Percentiles rank a stretch among this genome's conserved stretches.
phyloP scores from a whole-genome alignment of 352 stramenopile species.

The Globisporangium yorkense region DNA sequence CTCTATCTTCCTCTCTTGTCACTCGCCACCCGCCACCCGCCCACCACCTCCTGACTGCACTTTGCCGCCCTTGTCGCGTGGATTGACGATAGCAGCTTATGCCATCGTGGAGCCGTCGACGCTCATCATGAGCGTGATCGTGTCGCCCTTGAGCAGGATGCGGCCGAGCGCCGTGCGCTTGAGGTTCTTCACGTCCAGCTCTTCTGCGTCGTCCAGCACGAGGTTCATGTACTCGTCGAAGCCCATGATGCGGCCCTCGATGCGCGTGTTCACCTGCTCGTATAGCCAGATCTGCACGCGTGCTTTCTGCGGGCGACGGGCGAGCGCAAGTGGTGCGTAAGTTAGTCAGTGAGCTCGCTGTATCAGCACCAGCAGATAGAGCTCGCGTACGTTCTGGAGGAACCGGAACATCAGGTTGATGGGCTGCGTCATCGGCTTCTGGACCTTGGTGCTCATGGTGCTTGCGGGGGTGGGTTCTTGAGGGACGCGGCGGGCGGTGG shows the following conservation, averaged over 20 bases:
- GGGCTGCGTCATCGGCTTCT: constrained; percentile 99
- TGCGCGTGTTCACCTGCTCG: constrained; percentile 97
- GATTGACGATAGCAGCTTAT: not conserved
- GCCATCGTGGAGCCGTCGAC: constrained; percentile 38
- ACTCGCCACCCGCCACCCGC: not conserved
- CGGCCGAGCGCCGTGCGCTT: constrained; percentile 92
- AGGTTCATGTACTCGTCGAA: constrained; percentile 99
- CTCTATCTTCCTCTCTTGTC: too few species aligned
- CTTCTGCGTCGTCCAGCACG: constrained; percentile 97
- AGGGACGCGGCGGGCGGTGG: not conserved
- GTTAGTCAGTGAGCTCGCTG: not conserved
- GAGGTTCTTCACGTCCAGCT: constrained; percentile 94
- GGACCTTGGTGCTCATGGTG: constrained; percentile 91
- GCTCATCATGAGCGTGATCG: constrained; percentile 98
- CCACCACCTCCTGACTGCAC: not conserved
- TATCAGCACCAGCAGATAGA: not conserved
- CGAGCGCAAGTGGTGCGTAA: not conserved
- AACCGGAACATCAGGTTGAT: constrained; percentile 99
- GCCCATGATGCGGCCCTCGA: constrained; percentile 99
- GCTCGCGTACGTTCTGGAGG: constrained; percentile 91
- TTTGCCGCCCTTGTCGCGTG: too few species aligned
- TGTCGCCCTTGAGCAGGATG: constrained; percentile 99
- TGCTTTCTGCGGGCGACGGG: constrained; percentile 71
- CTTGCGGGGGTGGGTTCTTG: constrained; percentile 2
- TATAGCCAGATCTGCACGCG: constrained; percentile 99